Conservation (phyloP, 2,329 filamentous ascomycete genomes). For the Aspergillus spinulosporus region DNA sequence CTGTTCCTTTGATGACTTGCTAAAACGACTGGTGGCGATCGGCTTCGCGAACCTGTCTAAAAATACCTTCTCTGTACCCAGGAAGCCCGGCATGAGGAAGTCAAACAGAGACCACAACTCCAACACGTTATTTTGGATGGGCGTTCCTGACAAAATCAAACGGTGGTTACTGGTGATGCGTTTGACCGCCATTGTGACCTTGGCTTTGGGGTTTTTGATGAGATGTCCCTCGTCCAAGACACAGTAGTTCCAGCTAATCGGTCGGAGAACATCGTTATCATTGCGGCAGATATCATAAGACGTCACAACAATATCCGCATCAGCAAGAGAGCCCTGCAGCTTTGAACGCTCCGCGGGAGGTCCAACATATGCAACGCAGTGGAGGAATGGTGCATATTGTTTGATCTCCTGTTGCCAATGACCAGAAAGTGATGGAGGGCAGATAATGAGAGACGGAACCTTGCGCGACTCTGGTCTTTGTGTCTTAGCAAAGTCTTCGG, state of each 20-base stretch:
- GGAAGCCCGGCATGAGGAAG: constrained; percentile 97
- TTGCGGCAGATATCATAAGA: constrained; percentile 98
- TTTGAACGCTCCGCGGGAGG: constrained; percentile 76
- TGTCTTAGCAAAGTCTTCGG: constrained; percentile 84
- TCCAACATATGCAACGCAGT: constrained; percentile 86
- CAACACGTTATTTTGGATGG: constrained; percentile 96
- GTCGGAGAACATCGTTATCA: constrained; percentile 78
- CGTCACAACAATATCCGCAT: constrained; percentile 91
- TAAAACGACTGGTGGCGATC: constrained; percentile 89
- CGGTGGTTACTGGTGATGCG: constrained; percentile 86
- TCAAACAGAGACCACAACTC: constrained; percentile 98
- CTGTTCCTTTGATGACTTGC: constrained; percentile 97
- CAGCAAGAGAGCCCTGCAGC: constrained; percentile 67
- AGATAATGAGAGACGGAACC: constrained; percentile 90
- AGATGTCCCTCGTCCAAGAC: constrained; percentile 96
- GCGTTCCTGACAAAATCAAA: constrained; percentile 92
- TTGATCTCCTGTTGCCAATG: constrained; percentile 99
- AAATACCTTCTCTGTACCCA: constrained; percentile 96
- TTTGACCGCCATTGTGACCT: constrained; percentile 92
- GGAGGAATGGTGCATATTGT: constrained; percentile 91
- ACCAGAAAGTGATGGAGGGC: constrained; percentile 90
- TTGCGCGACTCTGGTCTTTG: constrained; percentile 73
- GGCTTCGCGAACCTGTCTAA: constrained; percentile 92
- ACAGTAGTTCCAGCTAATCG: constrained; percentile 94
- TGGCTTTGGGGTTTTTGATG: constrained; percentile 98